Evolutionary conservation across 805 yeast genomes (phyloP), one percentile per base, ranked within the genome.

Genomic region (Isabelozyma pseudorhagii): DNA sequence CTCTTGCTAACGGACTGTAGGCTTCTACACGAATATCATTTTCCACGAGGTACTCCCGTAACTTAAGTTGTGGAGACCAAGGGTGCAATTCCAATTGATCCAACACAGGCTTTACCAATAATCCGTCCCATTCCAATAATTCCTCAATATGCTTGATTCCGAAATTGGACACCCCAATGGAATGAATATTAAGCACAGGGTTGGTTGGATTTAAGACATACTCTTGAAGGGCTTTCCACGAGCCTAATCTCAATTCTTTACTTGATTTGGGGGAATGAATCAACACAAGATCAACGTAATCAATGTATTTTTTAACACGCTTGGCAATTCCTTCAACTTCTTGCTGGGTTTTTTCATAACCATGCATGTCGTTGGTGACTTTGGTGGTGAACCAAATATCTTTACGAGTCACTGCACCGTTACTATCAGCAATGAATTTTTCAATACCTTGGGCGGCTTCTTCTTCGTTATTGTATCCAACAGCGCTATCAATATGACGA

Each of bases 21-120:
- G 96, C 92, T 63, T 87, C 89, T 9, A 85, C 80, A 5, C 74
- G 68, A 40, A 91, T 79, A 42, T 75, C 82, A 50, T 84, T 67
- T 13, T 73, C 60, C 31, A 74, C 71, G 62, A 87, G 83, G 66
- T 71, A 86, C 47, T 82, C 78, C 18, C 86, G 81, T 50, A 89
- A 72, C 46, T 84, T 83, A 47, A 75, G 68, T 57, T 87, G 74
- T 69, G 85, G 88, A 59, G 85, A 73, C 92, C 94, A 88, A 17
- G 94, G 96, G 51, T 89, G 88, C 46, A 89, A 77, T 66, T 89
- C 96, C 60, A 89, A 80, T 64, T 90, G 96, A 64, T 89, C 85
- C 40, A 87, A 85, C 0, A 84, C 89, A 0, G 96, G 71, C 46
- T 62, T 60, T 27, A 72, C 64, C 49, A 56, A 50, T 2, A 81